Base-by-base conservation (phyloP, 495 filamentous ascomycete genomes). In the Pseudomonodictys pantanalensis region DNA sequence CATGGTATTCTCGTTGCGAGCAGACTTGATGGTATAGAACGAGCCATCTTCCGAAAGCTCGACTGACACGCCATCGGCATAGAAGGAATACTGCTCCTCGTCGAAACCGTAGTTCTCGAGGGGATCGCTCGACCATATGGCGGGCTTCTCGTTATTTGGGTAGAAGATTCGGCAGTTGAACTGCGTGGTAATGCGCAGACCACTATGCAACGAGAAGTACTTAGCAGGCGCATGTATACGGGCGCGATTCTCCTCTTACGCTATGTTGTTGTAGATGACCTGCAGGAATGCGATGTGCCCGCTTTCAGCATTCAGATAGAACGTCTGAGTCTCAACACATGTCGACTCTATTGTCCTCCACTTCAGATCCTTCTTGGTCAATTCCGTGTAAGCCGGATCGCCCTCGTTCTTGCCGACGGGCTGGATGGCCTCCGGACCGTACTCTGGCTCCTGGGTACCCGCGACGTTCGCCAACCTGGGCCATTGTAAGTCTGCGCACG, bases 251-350 rank as follows among this genome's bases (percentile, higher is more conserved):
- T 48, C 29, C 38, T 71, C 91, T 79, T 82, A 97, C 93, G 82
- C 87, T 74, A 98, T 89, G 74, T 96, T 98, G 76, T 88, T 96
- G 81, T 97, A 97, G 71, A 97, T 96, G 72, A 97, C 80, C 79
- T 97, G 95, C 49, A 81, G 83, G 73, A 96, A 80, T 5, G 80
- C 90, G 61, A 92, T 69, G 59, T 84, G 78, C 17, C 93, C 95
- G 55, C 74, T 79, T 57, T 96, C 88, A 44, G 87, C 77, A 77
- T 86, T 86, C 71, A 95, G 73, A 76, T 98, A 97, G 77, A 97
- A 98, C 57, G 82, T 90, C 76, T 97, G 88, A n/a, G 91, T 97
- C 77, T 98, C 93, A 55, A 96, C 93, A 69, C 81, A 86, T 59
- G 93, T 97, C 59, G 85, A 86, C 52, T 90, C 87, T 78, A 89